Evolutionary conservation across 2,329 filamentous ascomycete species (phyloP), one percentile per base, ranked within the genome.

Genomic region (Colletotrichum sp.): DNA sequence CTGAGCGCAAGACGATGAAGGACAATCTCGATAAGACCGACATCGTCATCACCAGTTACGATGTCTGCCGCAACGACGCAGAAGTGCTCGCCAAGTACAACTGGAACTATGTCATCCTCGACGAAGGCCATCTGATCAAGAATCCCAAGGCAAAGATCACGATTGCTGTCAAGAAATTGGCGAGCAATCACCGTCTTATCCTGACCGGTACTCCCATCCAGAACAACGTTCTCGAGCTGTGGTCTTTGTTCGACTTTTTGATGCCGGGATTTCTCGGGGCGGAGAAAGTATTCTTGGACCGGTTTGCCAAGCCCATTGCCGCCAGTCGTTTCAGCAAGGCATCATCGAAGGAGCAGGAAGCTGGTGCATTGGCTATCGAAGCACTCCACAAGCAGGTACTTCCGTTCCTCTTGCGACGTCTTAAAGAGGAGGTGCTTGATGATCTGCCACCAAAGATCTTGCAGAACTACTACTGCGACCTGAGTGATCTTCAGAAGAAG

Each of bases 391-490:
- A 99, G 84, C 97, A 99, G 83, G 97, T 99, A 3, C 88, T 99
- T 39, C 97, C 97, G 2, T 99, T 99, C 93, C 89, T 99, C 77
- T 91, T 99, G 52, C 95, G 97, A 76, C 96, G 97, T 80, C 90
- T 99, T 79, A 99, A 99, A 86, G 97, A 99, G 86, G 97, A 99
- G 84, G 97, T 99, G 22, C 89, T 99, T 75, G 95, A 99, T 79
- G 97, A 99, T 81, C 88, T 99, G 10, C 97, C 97, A 3, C 97
- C 97, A 9, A 99, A 99, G 92, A 99, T 99, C 80, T 88, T 99
- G 67, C 97, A 99, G 83, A 99, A 99, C 85, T 99, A 99, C 87
- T 99, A 99, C 86, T 99, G 97, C 84, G 97, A 99, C 81, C 93
- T 98, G 22, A 98, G 95, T 80, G 97, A 99, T 72, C 88, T 99